phyloP scores from a whole-genome alignment of 1,284 basidiomycete genomes.

The Microbotryomycetes sp. region DNA sequence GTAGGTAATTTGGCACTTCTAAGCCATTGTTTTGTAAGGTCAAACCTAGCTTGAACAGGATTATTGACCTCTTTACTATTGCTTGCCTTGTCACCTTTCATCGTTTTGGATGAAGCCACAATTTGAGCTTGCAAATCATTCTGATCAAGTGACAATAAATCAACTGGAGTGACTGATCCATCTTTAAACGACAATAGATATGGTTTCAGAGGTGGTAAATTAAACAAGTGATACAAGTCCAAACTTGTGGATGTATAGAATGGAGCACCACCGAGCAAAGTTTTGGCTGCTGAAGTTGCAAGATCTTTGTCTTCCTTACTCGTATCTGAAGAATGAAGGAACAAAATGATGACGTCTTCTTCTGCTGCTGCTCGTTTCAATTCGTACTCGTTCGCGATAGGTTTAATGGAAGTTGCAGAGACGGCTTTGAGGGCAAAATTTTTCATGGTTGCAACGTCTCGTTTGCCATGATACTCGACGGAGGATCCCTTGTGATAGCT shows the following conservation, averaged over 20 bases:
- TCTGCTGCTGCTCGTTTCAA: slow-evolving; percentile 52
- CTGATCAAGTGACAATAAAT: not conserved
- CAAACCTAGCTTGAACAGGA: not conserved
- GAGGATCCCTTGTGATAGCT: slow-evolving; percentile 48
- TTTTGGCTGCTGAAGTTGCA: slow-evolving; percentile 50
- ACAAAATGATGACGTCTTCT: slow-evolving; percentile 64
- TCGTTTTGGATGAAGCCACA: slow-evolving; percentile 18
- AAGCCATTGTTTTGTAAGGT: slow-evolving; percentile 51
- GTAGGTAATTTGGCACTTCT: slow-evolving; percentile 62
- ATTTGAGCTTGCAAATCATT: not conserved
- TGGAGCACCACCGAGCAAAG: slow-evolving; percentile 59
- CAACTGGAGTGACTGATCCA: slow-evolving; percentile 47
- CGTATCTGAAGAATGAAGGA: slow-evolving; percentile 54
- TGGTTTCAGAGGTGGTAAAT: slow-evolving; percentile 16
- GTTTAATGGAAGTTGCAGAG: slow-evolving; percentile 50
- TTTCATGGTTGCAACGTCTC: slow-evolving; percentile 62
- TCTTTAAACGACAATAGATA: slow-evolving; percentile 40
- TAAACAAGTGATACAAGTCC: slow-evolving; percentile 20
- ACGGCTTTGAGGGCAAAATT: slow-evolving; percentile 65
- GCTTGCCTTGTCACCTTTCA: slow-evolving; percentile 42
- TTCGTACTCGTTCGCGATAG: slow-evolving; percentile 34
- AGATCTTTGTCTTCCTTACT: slow-evolving; percentile 47
- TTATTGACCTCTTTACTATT: not conserved
- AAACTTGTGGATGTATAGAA: slow-evolving; percentile 55
- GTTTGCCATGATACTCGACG: slow-evolving; percentile 63